Percentiles rank a stretch among this genome's conserved stretches.
These are phyloP conservation scores for Leucogyrophana mollusca DNA, from an alignment of 768 basidiomycete species.

Conservation along the genomic window DNA sequence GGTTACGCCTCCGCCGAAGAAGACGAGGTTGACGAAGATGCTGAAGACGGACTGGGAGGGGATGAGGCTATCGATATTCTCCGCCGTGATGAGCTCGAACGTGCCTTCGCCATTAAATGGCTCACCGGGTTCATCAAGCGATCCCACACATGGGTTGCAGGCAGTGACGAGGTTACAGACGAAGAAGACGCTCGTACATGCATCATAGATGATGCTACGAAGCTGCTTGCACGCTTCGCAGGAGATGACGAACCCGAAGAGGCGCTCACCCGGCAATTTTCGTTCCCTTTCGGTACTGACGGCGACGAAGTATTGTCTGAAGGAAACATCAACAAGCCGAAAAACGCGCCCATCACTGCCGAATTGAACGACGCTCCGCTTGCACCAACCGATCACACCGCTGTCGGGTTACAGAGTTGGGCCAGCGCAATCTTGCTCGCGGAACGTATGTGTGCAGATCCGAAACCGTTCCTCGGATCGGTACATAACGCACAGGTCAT, in stretches of 20 bases:
- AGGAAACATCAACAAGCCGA: too few species aligned
- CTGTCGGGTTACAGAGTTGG: slow-evolving; percentile 85
- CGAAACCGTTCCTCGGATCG: slow-evolving; percentile 37
- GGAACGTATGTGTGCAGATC: slow-evolving; percentile 53
- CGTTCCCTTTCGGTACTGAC: slow-evolving; percentile 36
- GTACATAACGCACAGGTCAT: slow-evolving; percentile 16
- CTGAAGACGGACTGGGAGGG: slow-evolving; percentile 13
- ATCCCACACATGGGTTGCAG: slow-evolving; percentile 48
- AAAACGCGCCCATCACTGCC: slow-evolving; percentile 33
- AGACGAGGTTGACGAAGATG: slow-evolving; percentile 41
- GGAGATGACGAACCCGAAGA: slow-evolving; percentile 39
- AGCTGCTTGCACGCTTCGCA: slow-evolving; percentile 53
- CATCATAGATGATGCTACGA: slow-evolving; percentile 56
- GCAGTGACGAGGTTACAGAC: slow-evolving; percentile 20
- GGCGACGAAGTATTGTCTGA: slow-evolving; percentile 5
- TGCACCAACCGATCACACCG: slow-evolving; percentile 65
- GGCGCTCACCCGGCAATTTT: slow-evolving; percentile 50
- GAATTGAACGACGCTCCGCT: slow-evolving; percentile 73
- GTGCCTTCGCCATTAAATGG: slow-evolving; percentile 70
- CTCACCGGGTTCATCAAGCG: slow-evolving; percentile 66
- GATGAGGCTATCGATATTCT: slow-evolving; percentile 43
- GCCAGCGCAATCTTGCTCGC: slow-evolving; percentile 73
- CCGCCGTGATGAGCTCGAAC: slow-evolving; percentile 65
- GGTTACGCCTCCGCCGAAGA: slow-evolving; percentile 78
- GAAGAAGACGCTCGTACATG: slow-evolving; percentile 40